A percentile compares a stretch with the other conserved stretches of the same genome.
Conservation (phyloP, 345 rosid genomes). For the Rhizophora apiculata region DNA sequence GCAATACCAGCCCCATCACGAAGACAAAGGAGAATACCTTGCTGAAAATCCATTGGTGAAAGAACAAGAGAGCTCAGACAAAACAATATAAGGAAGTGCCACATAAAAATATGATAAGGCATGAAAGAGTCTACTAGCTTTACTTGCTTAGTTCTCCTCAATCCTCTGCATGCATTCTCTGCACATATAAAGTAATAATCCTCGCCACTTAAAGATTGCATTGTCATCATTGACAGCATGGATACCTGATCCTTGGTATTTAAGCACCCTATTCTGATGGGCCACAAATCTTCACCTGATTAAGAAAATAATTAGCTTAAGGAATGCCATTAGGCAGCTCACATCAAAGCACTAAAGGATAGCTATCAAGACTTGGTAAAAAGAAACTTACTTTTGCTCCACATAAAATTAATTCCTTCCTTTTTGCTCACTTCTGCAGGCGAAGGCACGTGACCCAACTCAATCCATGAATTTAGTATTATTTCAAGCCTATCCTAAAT, state of each 20-base stretch:
- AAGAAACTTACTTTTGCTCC: constrained; percentile 44
- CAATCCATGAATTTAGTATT: constrained; percentile 69
- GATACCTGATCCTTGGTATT: constrained; percentile 36
- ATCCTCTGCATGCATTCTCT: constrained; percentile 35
- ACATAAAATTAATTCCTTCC: constrained; percentile 64
- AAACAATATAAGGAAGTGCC: neutral
- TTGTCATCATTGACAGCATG: constrained; percentile 38
- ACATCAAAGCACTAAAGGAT: neutral
- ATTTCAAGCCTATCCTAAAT: constrained; percentile 82
- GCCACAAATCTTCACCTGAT: constrained; percentile 48
- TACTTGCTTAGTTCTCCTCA: constrained; percentile 31
- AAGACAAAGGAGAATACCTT: constrained; percentile 45
- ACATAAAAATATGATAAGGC: neutral
- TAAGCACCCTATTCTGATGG: constrained; percentile 56
- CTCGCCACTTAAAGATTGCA: constrained; percentile 39
- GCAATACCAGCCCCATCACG: constrained; percentile 55
- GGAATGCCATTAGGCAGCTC: neutral
- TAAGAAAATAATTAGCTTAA: constrained; percentile 16
- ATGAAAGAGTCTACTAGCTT: constrained; percentile 6
- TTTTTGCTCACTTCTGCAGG: constrained; percentile 70
- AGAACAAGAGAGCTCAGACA: constrained; percentile 1
- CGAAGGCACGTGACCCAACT: constrained; percentile 49
- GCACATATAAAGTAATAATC: constrained; percentile 54
- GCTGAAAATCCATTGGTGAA: constrained; percentile 30
- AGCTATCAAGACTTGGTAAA: neutral